Base-by-base conservation (phyloP, 2,329 filamentous ascomycete genomes). In the Diaporthe longicolla region DNA sequence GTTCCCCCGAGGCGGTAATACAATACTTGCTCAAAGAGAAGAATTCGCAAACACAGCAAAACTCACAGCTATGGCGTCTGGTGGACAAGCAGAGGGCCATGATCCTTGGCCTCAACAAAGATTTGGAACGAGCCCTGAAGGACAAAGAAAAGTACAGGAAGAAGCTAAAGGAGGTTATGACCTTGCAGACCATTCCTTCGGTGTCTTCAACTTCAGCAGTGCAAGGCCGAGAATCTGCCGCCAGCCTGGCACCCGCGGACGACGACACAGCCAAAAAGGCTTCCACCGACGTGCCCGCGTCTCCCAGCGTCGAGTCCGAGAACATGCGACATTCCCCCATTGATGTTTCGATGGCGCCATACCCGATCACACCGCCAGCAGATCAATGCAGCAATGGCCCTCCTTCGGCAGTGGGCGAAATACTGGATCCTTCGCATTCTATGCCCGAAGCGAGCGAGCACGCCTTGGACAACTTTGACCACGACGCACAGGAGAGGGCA, bases 41-140 rank as follows among this genome's bases (percentile, higher is more conserved):
- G 82, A 92, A 96, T 76, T 93, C 94, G 65, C 93, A 95, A 71
- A 91, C 94, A 7, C 93, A 94, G 78, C 97, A 98, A 81, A 98
- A 98, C 81, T 88, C 92, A 24, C 96, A 99, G 82, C 85, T 99
- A 79, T 99, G 97, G 97, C 93, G 95, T 68, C 85, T 99, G 61
- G 95, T 99, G 66, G 96, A 98, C 82, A 98, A 99, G 85, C 97
- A 99, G 83, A 90, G 96, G 76, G 92, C 95, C 21, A 95, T 99
- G 92, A 95, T 99, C 71, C 84, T 98, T 26, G 96, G 95, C 10
- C 87, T 99, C 76, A 98, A 98, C 81, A 97, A 97, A 82, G 97
- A 99, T 81, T 86, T 99, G 17, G 96, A 98, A 83, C 91, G 94
- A 70, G 92, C 95, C 1, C 83, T 98, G 77, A 97, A 97, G 81